Percentiles rank a stretch among this genome's conserved stretches.
phyloP scores from a whole-genome alignment of 139 green algal genomes.

The Closterium sp. region DNA sequence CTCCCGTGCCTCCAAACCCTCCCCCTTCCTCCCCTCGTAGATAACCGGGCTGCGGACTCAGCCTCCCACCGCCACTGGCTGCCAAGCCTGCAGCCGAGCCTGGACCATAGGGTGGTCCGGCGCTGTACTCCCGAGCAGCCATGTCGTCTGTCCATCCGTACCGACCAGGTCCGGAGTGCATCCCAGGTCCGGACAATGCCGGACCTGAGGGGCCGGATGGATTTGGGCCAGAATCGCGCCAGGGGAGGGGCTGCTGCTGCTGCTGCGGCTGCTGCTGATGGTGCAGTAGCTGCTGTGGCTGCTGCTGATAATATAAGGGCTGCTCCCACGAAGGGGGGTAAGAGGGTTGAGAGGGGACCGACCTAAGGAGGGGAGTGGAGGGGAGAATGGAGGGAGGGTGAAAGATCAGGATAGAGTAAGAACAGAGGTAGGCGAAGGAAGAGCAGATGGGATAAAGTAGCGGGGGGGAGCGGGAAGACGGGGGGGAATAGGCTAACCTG shows the following conservation, averaged over 20 bases:
- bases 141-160: not conserved
- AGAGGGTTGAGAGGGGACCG: no score
- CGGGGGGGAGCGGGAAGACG: no score
- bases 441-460: no score
- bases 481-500: no score
- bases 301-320: not conserved
- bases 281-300: not conserved
- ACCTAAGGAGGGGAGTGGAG: no score
- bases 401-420: no score
- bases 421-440: no score
- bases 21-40: not conserved
- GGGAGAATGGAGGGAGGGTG: no score
- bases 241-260: not conserved
- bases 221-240: not conserved
- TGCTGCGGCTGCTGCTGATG: not conserved
- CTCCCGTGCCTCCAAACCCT: not conserved
- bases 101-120: not conserved
- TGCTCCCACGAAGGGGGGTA: not conserved
- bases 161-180: not conserved
- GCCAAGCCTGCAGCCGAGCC: not conserved
- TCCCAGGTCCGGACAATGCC: not conserved
- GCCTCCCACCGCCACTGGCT: not conserved
- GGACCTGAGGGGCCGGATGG: not conserved
- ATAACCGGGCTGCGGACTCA: not conserved
- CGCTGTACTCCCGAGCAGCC: not conserved